Base-by-base conservation (phyloP, 208 protist species). In the Vickermania spadyakhi region DNA sequence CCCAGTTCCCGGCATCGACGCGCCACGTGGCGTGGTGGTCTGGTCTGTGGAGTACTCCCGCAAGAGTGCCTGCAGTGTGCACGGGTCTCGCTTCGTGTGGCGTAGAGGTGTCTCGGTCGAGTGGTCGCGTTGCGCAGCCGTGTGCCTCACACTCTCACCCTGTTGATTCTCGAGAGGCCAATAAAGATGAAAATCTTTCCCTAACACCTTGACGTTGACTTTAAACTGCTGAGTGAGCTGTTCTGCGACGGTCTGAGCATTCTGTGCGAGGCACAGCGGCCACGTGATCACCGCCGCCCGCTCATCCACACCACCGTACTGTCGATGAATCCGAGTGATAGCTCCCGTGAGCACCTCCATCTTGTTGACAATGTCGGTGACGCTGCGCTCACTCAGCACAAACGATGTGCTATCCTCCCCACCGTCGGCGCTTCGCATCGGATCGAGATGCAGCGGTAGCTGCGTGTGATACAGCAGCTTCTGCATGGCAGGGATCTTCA, bases 401-500 rank as follows among this genome's bases (percentile, higher is more conserved):
- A 92, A 86, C 14, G 68, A 31, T 18, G 36, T 18, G 36, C 36
- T n/a, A 11, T 41, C 21, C 29, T 27, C 28, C 22, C 28, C 51
- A 7, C 26, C 51, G 5, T 18, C 11, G 51, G 5, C 5, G n/a
- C 7, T 5, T 7, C 25, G 21, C 51, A 52, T 53, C 0, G 70
- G 64, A 31, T 89, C 68, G 2, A 94, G 70, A 45, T 79, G 66
- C 1, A 94, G 67, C 0, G 84, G 84, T 3, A 94, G 66, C 54
- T 90, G 84, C n/a, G 84, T 89, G 21, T 91, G 84, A 51, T 91
- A 88, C 60, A 94, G 62, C 0, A 91, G 14, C 28, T 79, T 64
- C 28, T 77, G 74, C 2, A 94, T 55, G 2, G 72, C 77, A 26
- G 58, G 62, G 1, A 41, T 62, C 21, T 29, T 36, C 1, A 82